Conservation (phyloP, 441 rosid species). For the Pelargonium australe region DNA sequence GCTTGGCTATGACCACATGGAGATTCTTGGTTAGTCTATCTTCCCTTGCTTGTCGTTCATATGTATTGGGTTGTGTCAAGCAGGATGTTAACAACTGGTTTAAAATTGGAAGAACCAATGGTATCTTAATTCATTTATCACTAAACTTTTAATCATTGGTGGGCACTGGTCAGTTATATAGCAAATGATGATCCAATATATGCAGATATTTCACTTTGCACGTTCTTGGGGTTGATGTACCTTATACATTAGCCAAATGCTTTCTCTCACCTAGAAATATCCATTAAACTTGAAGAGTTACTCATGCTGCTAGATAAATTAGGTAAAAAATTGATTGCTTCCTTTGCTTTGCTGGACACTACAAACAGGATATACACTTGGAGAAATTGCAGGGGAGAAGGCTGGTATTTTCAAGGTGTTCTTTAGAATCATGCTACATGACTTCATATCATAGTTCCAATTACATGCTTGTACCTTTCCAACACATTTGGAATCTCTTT, state of each 20-base stretch:
- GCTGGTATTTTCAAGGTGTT: slow-evolving; percentile 97
- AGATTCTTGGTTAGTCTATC: slow-evolving; percentile 82
- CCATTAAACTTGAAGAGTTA: neutral
- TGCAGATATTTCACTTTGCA: too few species aligned
- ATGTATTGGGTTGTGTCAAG: neutral
- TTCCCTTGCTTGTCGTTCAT: slow-evolving; percentile 2
- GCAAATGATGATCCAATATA: too few species aligned
- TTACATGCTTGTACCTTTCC: slow-evolving; percentile 4
- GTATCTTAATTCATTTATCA: neutral
- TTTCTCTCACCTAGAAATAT: neutral
- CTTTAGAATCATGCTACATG: slow-evolving; percentile 9
- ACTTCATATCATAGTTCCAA: slow-evolving; percentile 15
- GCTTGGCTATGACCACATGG: slow-evolving; percentile 99
- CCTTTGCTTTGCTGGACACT: slow-evolving; percentile 24
- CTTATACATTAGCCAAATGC: neutral
- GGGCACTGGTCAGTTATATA: too few species aligned
- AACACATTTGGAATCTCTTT: neutral
- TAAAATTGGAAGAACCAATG: neutral
- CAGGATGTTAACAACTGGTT: neutral
- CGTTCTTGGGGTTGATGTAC: neutral
- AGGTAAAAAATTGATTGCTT: slow-evolving; percentile 10
- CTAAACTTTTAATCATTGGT: too few species aligned
- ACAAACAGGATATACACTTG: slow-evolving; percentile 77
- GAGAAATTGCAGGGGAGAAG: slow-evolving; percentile 94
- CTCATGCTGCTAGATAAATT: neutral